Percentiles rank a stretch among this genome's conserved stretches.
phyloP scores from a whole-genome alignment of 345 rosid genomes.

The Brassica cretica region DNA sequence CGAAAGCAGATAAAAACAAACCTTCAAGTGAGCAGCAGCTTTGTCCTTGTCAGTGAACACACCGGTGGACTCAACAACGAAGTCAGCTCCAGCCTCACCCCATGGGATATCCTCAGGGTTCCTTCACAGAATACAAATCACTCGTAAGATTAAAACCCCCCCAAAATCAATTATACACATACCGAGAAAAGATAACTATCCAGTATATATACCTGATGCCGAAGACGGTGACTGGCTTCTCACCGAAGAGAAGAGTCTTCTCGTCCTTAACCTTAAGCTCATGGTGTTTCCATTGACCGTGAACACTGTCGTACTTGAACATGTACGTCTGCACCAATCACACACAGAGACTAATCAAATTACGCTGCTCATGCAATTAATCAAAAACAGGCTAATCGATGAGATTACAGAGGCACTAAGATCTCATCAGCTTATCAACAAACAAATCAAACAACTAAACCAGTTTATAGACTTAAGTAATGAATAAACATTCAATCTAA shows the following conservation, averaged over 20 bases:
- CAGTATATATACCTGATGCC: conserved; percentile 47
- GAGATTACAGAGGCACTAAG: background rate
- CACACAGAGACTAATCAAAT: background rate
- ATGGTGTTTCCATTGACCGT: conserved; percentile 89
- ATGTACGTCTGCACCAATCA: conserved; percentile 63
- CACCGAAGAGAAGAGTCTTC: conserved; percentile 88
- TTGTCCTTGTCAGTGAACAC: conserved; percentile 96
- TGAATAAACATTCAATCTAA: background rate
- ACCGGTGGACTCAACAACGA: conserved; percentile 81
- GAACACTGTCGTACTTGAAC: conserved; percentile 95
- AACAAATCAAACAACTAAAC: background rate
- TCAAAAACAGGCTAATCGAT: background rate
- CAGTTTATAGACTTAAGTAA: background rate
- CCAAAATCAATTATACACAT: background rate
- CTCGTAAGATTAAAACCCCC: background rate
- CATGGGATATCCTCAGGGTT: conserved; percentile 97
- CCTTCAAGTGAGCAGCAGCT: conserved; percentile 98
- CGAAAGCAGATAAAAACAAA: conserved; percentile 9
- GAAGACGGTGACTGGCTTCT: conserved; percentile 69
- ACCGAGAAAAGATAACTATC: background rate
- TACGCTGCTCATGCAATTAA: background rate
- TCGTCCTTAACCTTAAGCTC: conserved; percentile 75
- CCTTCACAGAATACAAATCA: background rate
- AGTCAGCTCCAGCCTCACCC: conserved; percentile 75
- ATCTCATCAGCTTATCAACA: background rate